Evolutionary conservation across 495 filamentous ascomycete genomes (phyloP).

Genomic region (Darksidea phi): DNA sequence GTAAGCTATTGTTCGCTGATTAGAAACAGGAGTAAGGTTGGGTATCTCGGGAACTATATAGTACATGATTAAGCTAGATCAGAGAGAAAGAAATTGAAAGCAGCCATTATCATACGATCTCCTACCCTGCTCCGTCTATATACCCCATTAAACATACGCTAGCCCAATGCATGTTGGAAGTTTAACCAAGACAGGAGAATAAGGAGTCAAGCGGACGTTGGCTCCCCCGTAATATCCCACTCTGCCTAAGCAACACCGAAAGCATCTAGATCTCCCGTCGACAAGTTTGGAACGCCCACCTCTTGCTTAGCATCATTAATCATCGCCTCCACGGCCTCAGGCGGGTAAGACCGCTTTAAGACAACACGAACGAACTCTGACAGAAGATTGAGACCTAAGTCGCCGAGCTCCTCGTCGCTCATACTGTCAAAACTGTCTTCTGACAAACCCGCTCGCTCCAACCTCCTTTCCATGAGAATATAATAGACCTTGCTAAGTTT

Average conservation of each 20-base stretch:
- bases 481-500: conserved; percentile 19
- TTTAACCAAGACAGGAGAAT: not conserved
- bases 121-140: too few species aligned
- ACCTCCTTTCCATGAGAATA: conserved; percentile 21
- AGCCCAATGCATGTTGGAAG: too few species aligned
- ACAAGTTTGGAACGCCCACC: conserved; percentile 24
- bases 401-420: conserved; percentile 13
- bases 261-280: conserved; percentile 30
- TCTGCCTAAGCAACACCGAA: conserved; percentile 21
- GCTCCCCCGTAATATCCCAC: not conserved
- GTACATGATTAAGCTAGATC: not conserved
- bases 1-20: not conserved
- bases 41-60: not conserved
- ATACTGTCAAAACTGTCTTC: conserved; percentile 10
- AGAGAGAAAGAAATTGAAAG: not conserved
- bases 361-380: conserved; percentile 34
- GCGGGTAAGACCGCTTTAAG: conserved; percentile 18
- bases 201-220: not conserved
- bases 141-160: too few species aligned
- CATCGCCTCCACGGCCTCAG: conserved; percentile 29
- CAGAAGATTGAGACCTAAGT: conserved; percentile 26
- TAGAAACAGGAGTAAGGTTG: not conserved
- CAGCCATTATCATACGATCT: too few species aligned
- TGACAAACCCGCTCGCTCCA: conserved; percentile 10
- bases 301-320: conserved; percentile 33